phyloP scores from a whole-genome alignment of 208 protist genomes.

The Wallacemonas sp. region DNA sequence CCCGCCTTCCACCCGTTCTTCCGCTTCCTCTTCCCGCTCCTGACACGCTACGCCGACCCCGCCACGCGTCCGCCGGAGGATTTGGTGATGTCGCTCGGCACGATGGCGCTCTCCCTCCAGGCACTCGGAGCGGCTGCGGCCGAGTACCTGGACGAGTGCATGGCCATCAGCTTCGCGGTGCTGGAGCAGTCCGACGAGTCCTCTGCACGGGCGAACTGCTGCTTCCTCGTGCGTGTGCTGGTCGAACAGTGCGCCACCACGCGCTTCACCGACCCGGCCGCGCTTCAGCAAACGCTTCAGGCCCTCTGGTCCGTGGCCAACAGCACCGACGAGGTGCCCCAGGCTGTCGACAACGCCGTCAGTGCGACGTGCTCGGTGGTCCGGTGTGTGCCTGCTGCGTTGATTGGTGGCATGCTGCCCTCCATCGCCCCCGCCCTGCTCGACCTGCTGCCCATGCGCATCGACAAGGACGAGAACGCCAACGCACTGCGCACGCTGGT shows the following conservation, averaged over 20 bases:
- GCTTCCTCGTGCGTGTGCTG: constrained; percentile 60
- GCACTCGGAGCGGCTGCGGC: constrained; percentile 39
- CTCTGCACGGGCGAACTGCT: constrained; percentile 61
- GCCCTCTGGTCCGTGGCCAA: constrained; percentile 38
- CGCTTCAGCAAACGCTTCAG: constrained; percentile 35
- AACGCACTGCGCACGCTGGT: constrained; percentile 60
- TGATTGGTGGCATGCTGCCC: constrained; percentile 10
- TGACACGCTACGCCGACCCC: constrained; percentile 53
- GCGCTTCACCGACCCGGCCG: constrained; percentile 5
- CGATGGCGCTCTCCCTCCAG: constrained; percentile 54
- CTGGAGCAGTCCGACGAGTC: constrained; percentile 69
- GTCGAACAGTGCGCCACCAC: constrained; percentile 48
- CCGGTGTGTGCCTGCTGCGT: constrained; percentile 35
- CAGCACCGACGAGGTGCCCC: constrained; percentile 56
- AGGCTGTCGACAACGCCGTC: constrained; percentile 85
- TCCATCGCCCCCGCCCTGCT: constrained; percentile 58
- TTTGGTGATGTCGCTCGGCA: constrained; percentile 63
- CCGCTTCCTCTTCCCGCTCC: constrained; percentile 52
- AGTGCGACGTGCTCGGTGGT: constrained; percentile 82
- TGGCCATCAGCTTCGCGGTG: constrained; percentile 46
- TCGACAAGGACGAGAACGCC: constrained; percentile 78
- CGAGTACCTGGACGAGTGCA: constrained; percentile 47
- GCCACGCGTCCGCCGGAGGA: constrained; percentile 61
- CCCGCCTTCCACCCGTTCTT: constrained; percentile 45
- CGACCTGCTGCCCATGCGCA: constrained; percentile 65